Base-by-base conservation (phyloP, 345 rosid genomes). In the Euphorbia tirucalli region DNA sequence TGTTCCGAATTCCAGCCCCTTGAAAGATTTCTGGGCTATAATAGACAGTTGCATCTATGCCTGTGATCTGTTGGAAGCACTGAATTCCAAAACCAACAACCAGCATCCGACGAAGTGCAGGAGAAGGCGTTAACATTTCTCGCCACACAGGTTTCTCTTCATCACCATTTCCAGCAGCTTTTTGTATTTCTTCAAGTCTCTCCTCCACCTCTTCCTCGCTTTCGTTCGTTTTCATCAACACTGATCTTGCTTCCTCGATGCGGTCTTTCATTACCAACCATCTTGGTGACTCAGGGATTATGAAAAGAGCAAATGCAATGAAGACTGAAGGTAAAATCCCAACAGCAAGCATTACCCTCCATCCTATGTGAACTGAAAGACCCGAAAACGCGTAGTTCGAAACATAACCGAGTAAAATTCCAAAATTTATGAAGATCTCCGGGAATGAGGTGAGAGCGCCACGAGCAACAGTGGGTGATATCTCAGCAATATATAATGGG, bases 281-380 rank as follows among this genome's bases (percentile, higher is more conserved):
- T 79, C 97, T 85, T 0, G 97, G 97, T 18, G 97, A 93, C 76
- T 93, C 97, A 1, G 98, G 98, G 81, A 93, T 93, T 50, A 93
- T 66, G 44, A 87, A 93, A 27, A 93, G 85, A 15, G 98, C 93
- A 69, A 84, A 67, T 28, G 88, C 98, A 66, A 91, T 85, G 75
- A 91, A 86, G 30, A 88, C 70, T 0, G 97, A 88, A n/a, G 98
- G 98, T 64, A 91, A 76, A 73, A 87, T 87, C 64, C 98, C 98
- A 6, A 89, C 96, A 0, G 91, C 98, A 19, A 93, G 92, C 98
- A 93, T 93, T 54, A 93, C 74, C 77, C 97, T 86, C 98, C 98
- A 93, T 79, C 80, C 89, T 71, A 75, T 83, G 71, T 91, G 91
- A 30, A 71, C 86, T 4, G 97, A 76, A 37, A 93, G 83, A 46